Evolutionary conservation across 179 eudicot genomes (phyloP), one percentile per base, ranked within the genome.

Genomic region (Drosera spatulata): DNA sequence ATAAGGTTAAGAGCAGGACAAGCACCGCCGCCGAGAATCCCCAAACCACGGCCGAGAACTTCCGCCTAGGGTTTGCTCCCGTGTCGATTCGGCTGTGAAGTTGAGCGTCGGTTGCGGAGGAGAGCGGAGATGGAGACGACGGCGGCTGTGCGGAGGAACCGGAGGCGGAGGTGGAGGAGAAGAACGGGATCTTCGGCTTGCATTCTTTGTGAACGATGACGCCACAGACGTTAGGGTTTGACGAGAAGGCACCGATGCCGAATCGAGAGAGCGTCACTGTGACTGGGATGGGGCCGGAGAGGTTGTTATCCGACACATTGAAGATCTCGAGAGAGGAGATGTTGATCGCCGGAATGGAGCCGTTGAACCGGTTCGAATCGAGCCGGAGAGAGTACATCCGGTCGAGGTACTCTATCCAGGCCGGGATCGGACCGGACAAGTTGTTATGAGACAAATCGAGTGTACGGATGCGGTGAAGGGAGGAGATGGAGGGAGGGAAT

Each of bases 401-500:
- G 43, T 56, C 60, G n/a, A 77, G 10, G 39, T 51, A 61, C 11
- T 64, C 46, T 22, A 77, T 43, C 76, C 66, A 61, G 22, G 64
- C 2, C 2, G 82, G 82, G 10, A 77, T n/a, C 56, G 59, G 65
- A 6, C 64, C 82, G 9, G 67, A 58, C 49, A 77, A 47, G 56
- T 59, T 52, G 14, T 77, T 77, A 41, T 68, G 33, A 1, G 94
- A 73, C 2, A 91, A 68, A 59, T 85, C 96, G 6, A 91, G 39
- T 37, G 79, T 79, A 48, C 81, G 78, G 52, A 91, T 67, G 3
- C 96, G 80, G 59, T 80, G 88, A 43, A 85, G 79, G 5, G 49
- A 40, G 0, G 82, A 12, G 4, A 91, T 61, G 2, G 82, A 75
- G 41, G 64, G 75, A 4, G 97, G 96, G 44, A 91, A 77, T 1